phyloP scores from a whole-genome alignment of 495 filamentous ascomycete species.

The Hyaloscypha hepaticicola region DNA sequence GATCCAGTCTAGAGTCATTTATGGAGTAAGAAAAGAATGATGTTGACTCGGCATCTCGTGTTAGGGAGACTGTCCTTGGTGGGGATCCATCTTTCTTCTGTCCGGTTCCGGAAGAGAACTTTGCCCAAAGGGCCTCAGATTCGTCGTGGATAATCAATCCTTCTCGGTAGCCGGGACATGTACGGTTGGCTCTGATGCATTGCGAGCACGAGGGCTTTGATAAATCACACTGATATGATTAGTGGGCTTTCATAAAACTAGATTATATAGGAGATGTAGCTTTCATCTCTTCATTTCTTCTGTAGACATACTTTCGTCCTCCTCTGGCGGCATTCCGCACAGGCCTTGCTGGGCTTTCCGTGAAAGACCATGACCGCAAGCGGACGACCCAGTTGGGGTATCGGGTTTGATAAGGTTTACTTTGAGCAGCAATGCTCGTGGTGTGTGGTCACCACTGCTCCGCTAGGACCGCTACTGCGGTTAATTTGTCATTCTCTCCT shows the following conservation, averaged over 20 bases:
- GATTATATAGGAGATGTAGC: too few relatives aligned
- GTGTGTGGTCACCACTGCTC: too few relatives aligned
- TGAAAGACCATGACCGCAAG: slow-evolving; percentile 47
- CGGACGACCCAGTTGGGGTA: too few relatives aligned
- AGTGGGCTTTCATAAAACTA: not conserved
- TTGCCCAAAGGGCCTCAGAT: slow-evolving; percentile 45
- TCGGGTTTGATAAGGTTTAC: too few relatives aligned
- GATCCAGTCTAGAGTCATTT: not conserved
- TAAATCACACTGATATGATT: slow-evolving; percentile 57
- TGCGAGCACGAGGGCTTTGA: slow-evolving; percentile 63
- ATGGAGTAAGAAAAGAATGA: not conserved
- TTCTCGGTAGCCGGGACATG: slow-evolving; percentile 69
- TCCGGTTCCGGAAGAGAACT: slow-evolving; percentile 13
- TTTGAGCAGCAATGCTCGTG: too few relatives aligned
- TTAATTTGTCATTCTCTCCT: too few relatives aligned
- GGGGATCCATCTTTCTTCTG: not conserved
- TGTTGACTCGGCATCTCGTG: not conserved
- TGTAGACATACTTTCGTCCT: slow-evolving; percentile 44
- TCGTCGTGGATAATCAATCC: slow-evolving; percentile 73
- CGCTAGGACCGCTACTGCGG: too few relatives aligned
- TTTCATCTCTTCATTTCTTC: too few relatives aligned
- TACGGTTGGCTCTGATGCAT: slow-evolving; percentile 57
- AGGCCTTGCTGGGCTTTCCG: slow-evolving; percentile 54
- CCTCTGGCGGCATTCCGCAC: slow-evolving; percentile 48
- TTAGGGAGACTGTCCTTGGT: not conserved